Evolutionary conservation across 2,329 filamentous ascomycete genomes (phyloP), one percentile per base, ranked within the genome.

Genomic region (Raffaelea arxii): DNA sequence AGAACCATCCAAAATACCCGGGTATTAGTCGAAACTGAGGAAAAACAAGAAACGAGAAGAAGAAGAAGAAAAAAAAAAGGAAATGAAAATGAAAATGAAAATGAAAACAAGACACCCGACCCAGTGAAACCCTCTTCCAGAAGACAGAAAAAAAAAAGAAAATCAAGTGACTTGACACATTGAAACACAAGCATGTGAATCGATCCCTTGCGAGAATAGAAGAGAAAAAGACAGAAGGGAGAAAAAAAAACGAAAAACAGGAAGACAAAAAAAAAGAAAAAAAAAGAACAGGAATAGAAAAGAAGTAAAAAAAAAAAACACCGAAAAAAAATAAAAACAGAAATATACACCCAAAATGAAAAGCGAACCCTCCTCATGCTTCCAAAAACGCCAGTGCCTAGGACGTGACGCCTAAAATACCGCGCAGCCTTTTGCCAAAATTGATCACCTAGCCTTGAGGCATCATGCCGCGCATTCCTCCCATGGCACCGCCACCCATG

Each of bases 401-500:
- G n/a, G n/a, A n/a, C n/a, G n/a, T n/a, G n/a, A n/a, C n/a, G n/a
- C n/a, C n/a, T n/a, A n/a, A n/a, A n/a, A n/a, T n/a, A n/a, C n/a
- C n/a, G n/a, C n/a, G n/a, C n/a, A n/a, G n/a, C n/a, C n/a, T n/a
- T n/a, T n/a, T 32, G 27, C 27, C 16, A 16, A 32, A 9, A 16
- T 32, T 16, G 27, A 32, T 32, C 27, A 16, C 9, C 27, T 72
- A 35, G 27, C 67, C 69, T 53, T 73, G 69, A 19, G 68, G 68
- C 70, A 74, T 74, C 68, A 78, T 77, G 23, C 68, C 66, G 45
- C 70, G 67, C 68, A 77, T 75, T 23, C 23, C 35, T 24, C 4
- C 25, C 40, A 42, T 42, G n/a, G n/a, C n/a, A n/a, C n/a, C n/a
- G n/a, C n/a, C n/a, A n/a, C 25, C 36, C 43, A 50, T 43, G 9